Conservation (phyloP, 495 filamentous ascomycete species). For the Chaetomium cochliodes region DNA sequence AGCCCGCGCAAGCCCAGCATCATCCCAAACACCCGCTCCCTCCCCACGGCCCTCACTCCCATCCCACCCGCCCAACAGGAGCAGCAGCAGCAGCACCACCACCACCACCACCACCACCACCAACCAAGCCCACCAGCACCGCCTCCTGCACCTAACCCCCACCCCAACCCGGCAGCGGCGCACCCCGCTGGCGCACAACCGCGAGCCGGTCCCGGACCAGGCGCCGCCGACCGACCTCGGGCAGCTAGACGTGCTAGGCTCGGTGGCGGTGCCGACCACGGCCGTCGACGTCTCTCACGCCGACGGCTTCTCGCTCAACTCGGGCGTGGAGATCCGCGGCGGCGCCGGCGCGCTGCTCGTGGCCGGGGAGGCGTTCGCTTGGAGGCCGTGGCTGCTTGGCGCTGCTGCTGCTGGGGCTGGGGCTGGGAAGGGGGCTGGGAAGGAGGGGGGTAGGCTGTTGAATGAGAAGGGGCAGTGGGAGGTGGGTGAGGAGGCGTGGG, state of each 20-base stretch:
- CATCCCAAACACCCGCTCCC: too few relatives aligned
- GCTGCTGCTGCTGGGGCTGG: conserved; percentile 20
- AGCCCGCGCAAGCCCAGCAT: neutral
- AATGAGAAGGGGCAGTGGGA: conserved; percentile 83
- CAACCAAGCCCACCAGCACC: neutral
- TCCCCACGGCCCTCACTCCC: neutral
- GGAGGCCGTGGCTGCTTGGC: conserved; percentile 67
- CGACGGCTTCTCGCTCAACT: conserved; percentile 81
- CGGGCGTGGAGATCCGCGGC: conserved; percentile 62
- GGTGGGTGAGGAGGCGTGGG: conserved; percentile 67
- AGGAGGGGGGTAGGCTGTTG: conserved; percentile 46
- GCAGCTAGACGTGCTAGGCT: conserved; percentile 74
- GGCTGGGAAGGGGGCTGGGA: conserved; percentile 61
- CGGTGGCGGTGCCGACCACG: conserved; percentile 71
- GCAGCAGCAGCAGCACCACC: too few relatives aligned
- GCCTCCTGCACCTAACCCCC: conserved; percentile 1
- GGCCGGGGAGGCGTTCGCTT: conserved; percentile 80
- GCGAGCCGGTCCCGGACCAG: conserved; percentile 25
- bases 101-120: neutral
- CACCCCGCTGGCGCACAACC: conserved; percentile 26
- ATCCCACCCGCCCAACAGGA: neutral
- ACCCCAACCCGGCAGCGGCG: neutral
- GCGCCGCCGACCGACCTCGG: conserved; percentile 66
- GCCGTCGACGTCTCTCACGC: conserved; percentile 73
- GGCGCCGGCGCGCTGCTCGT: conserved; percentile 73